phyloP scores from a whole-genome alignment of 139 green algal genomes.

The Micromonas commoda region DNA sequence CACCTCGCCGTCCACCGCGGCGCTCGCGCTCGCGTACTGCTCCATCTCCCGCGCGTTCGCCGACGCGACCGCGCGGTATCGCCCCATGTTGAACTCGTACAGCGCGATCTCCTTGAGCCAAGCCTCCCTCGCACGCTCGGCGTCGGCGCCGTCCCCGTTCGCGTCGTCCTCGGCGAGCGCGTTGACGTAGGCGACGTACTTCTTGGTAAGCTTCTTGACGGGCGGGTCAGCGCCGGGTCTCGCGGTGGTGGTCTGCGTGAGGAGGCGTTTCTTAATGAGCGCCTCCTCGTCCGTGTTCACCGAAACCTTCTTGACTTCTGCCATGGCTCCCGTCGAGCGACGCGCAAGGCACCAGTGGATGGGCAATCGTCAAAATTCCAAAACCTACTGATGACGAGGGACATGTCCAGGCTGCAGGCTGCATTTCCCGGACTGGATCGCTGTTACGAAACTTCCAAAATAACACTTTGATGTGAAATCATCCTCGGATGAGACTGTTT shows the following conservation, averaged over 20 bases:
- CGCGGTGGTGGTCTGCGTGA: neutral
- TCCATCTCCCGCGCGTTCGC: slow-evolving; percentile 47
- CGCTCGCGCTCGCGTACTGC: slow-evolving; percentile 15
- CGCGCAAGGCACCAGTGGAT: no score
- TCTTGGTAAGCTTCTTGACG: slow-evolving; percentile 48
- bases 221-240: slow-evolving; percentile 33
- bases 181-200: slow-evolving; percentile 26
- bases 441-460: no score
- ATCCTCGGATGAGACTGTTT: no score
- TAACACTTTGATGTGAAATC: no score
- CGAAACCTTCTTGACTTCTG: no score
- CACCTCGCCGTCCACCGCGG: slow-evolving; percentile 3
- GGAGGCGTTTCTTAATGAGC: neutral
- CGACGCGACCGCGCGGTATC: slow-evolving; percentile 32
- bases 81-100: slow-evolving; percentile 37
- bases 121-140: slow-evolving; percentile 6
- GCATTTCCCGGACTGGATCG: no score
- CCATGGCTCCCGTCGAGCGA: no score
- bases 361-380: no score
- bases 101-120: slow-evolving; percentile 37
- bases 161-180: neutral
- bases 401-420: no score
- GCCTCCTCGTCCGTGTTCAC: neutral
- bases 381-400: no score
- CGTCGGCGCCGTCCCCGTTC: slow-evolving; percentile 24